phyloP scores from a whole-genome alignment of 1,284 basidiomycete species.

The Volvariella volvacea region DNA sequence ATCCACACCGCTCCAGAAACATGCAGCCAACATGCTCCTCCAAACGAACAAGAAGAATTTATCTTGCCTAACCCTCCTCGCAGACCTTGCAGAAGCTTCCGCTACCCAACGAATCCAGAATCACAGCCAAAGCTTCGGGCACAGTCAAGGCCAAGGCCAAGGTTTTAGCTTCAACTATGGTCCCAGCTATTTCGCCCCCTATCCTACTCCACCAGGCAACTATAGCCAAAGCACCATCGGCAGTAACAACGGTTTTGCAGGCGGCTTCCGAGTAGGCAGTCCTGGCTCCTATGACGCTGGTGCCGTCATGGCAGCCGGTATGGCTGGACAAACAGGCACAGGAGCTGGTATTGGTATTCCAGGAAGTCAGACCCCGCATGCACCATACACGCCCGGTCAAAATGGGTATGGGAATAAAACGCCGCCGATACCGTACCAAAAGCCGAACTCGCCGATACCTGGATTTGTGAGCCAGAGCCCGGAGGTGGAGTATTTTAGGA shows the following conservation, averaged over 20 bases:
- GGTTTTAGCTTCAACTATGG: conserved; percentile 18
- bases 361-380: neutral
- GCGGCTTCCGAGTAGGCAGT: neutral
- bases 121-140: conserved; percentile 18
- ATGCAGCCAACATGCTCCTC: conserved; percentile 52
- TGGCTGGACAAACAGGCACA: neutral
- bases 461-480: conserved; percentile 28
- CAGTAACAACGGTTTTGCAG: neutral
- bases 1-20: conserved; percentile 40
- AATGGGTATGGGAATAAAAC: neutral
- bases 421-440: neutral
- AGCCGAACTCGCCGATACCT: conserved; percentile 6
- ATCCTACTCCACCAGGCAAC: neutral
- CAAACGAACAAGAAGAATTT: conserved; percentile 50
- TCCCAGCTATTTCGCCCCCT: neutral
- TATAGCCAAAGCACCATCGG: neutral
- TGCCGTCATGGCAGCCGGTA: neutral
- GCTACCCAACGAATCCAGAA: conserved; percentile 15
- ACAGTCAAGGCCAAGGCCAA: no score
- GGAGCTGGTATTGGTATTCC: neutral
- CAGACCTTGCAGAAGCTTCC: conserved; percentile 32
- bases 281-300: no score
- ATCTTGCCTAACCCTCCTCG: conserved; percentile 39
- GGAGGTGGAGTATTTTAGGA: conserved; percentile 52
- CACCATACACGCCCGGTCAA: neutral